A percentile compares a stretch with the other conserved stretches of the same genome.
Conservation (phyloP, 1,139 yeast species). For the Kodamaea derodonti region DNA sequence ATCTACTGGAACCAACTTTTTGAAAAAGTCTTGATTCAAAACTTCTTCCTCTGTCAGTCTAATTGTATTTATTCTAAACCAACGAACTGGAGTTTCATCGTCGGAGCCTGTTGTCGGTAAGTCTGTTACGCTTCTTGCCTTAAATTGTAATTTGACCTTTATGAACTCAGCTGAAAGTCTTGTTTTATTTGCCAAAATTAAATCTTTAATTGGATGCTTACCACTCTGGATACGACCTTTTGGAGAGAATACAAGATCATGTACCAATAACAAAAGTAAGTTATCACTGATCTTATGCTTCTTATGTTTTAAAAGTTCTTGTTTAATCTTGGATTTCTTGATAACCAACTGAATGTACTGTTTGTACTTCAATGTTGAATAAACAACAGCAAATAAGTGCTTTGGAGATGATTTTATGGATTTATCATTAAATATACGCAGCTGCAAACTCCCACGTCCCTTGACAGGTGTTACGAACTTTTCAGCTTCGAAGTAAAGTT, state of each 20-base stretch:
- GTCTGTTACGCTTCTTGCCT: conserved; percentile 39
- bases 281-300: conserved; percentile 40
- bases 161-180: conserved; percentile 78
- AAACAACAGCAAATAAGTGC: conserved; percentile 79
- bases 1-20: conserved; percentile 46
- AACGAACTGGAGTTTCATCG: conserved; percentile 80
- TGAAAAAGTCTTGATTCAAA: conserved; percentile 36
- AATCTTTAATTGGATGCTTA: conserved; percentile 81
- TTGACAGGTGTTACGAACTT: conserved; percentile 32
- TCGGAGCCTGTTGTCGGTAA: conserved; percentile 30
- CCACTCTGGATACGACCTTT: conserved; percentile 86
- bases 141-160: conserved; percentile 68
- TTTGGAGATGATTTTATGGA: conserved; percentile 51
- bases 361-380: conserved; percentile 70
- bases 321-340: conserved; percentile 61
- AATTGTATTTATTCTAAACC: conserved; percentile 78
- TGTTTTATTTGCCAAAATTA: conserved; percentile 71
- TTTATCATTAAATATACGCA: conserved; percentile 57
- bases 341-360: conserved; percentile 59
- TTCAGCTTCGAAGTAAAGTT: conserved; percentile 62
- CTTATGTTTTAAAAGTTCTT: conserved; percentile 23
- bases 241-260: conserved; percentile 74
- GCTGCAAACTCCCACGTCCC: conserved; percentile 50
- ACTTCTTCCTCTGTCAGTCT: conserved; percentile 40
- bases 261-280: conserved; percentile 63